Evolutionary conservation across 2,329 filamentous ascomycete genomes (phyloP), one percentile per base, ranked within the genome.

Genomic region (Coniochaeta ligniaria): DNA sequence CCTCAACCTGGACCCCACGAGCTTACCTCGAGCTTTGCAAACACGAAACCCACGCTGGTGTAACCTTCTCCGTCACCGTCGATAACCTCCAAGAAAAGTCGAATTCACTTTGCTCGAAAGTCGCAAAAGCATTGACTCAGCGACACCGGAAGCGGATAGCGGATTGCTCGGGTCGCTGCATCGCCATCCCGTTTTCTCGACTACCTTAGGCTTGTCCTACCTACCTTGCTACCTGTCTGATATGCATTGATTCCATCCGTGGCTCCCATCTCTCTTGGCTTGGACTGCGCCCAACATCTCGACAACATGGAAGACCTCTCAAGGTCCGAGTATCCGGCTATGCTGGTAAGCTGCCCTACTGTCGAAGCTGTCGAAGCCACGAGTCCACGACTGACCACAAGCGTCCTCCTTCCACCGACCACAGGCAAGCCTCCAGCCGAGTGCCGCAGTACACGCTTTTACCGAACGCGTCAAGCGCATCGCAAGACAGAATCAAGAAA

Each of bases 401-500:
- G 16, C 17, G 4, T 41, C 38, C 17, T 41, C 6, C 11, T 38
- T 38, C 4, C 35, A 38, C 14, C 45, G n/a, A 54, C 55, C 64
- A 56, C 68, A 98, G 94, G 87, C 88, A 67, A 84, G 85, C 70
- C 83, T 99, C 69, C 86, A 91, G 74, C 94, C 95, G 28, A 78
- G 78, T 67, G 91, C 95, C 78, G 93, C 95, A 62, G 90, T 92
- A 43, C 83, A 85, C 60, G 84, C 92, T 62, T 84, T 98, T 69
- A 90, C 88, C 74, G 93, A 97, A 68, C 91, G 95, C 70, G 85
- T 98, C 68, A 90, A 90, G 75, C 85, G 92, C 75, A 94, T 98
- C 72, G 85, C 84, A 69, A 92, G 88, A 74, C 79, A 96, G 77
- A 97, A 99, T 75, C 77, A 81, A 67, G 92, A 97, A 72, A 91